Base-by-base conservation (phyloP, 306 rosid species). In the Benincasa hispida region DNA sequence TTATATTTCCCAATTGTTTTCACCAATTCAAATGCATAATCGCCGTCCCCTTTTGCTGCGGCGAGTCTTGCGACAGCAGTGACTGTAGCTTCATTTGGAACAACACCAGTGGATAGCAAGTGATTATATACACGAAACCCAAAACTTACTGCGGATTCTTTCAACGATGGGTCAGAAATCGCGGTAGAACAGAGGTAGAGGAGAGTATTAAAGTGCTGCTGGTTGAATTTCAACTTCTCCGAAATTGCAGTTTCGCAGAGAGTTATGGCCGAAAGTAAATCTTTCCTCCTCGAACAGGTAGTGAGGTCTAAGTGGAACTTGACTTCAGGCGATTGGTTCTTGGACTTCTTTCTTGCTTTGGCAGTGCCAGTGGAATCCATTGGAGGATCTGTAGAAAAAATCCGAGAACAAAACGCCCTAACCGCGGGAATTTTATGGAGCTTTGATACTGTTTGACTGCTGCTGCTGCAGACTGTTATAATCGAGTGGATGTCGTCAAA, bases 151-250 rank as follows among this genome's bases (percentile, higher is more conserved):
- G 96, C 91, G 1, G 72, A 48, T 2, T 76, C 75, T 58, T 82
- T 91, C 54, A 84, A 84, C 0, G 85, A 90, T 8, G 82, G 79
- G 30, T 90, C 89, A 0, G 87, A 30, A 65, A 88, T 89, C 8
- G 87, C 85, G 39, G 73, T 84, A 55, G 94, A 88, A 74, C 98
- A 94, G 62, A 91, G 92, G 87, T 94, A 89, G 81, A 93, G 97
- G n/a, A 94, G 79, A 30, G 95, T 79, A 54, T 94, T 94, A 84
- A 91, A 87, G 74, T 91, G 92, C 77, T 85, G 87, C 17, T 86
- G 97, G 48, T 74, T 86, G 63, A 94, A 81, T 24, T 88, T 86
- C 3, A 80, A 81, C 18, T 79, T 77, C 50, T 54, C 77, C 0
- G 82, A 81, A 78, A 82, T 72, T 1, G 91, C 93, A 35, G 78